phyloP scores from a whole-genome alignment of 2,329 filamentous ascomycete genomes.

The Neonectria hederae region DNA sequence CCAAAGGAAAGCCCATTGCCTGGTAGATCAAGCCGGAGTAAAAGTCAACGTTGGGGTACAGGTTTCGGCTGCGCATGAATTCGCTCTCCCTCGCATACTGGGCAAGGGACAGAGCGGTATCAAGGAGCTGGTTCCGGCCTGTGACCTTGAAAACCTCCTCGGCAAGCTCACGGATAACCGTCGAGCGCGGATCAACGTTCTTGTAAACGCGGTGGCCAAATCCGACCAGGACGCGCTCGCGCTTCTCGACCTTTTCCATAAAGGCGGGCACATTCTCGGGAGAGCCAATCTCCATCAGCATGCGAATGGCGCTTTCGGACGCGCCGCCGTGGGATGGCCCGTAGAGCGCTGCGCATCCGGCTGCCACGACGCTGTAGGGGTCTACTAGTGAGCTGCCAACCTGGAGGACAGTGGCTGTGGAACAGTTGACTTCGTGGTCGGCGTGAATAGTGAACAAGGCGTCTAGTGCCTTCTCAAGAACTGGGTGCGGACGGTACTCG shows the following conservation, averaged over 20 bases:
- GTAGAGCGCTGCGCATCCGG: conserved; percentile 62
- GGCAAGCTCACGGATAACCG: conserved; percentile 58
- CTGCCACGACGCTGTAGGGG: conserved; percentile 62
- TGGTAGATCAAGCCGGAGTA: conserved; percentile 63
- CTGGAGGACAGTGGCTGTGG: conserved; percentile 64
- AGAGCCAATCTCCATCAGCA: conserved; percentile 61
- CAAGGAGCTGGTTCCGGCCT: conserved; percentile 60
- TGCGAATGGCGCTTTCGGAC: conserved; percentile 64
- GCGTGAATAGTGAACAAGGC: conserved; percentile 65
- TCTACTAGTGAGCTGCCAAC: conserved; percentile 66
- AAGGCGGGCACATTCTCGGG: conserved; percentile 61
- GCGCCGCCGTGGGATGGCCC: conserved; percentile 69
- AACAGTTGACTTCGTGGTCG: conserved; percentile 68
- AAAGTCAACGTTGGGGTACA: conserved; percentile 63
- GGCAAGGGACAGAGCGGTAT: conserved; percentile 57
- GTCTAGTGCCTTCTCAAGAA: conserved; percentile 61
- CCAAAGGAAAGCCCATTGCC: conserved; percentile 62
- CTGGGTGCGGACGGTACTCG: conserved; percentile 59
- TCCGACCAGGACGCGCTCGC: conserved; percentile 62
- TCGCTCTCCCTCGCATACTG: conserved; percentile 57
- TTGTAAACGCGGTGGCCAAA: conserved; percentile 66
- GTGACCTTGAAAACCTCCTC: conserved; percentile 61
- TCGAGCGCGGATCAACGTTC: conserved; percentile 62
- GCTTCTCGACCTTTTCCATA: conserved; percentile 59
- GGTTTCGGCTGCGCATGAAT: conserved; percentile 59